Evolutionary conservation across 2,329 filamentous ascomycete genomes (phyloP).

Genomic region (Claviceps pusilla): DNA sequence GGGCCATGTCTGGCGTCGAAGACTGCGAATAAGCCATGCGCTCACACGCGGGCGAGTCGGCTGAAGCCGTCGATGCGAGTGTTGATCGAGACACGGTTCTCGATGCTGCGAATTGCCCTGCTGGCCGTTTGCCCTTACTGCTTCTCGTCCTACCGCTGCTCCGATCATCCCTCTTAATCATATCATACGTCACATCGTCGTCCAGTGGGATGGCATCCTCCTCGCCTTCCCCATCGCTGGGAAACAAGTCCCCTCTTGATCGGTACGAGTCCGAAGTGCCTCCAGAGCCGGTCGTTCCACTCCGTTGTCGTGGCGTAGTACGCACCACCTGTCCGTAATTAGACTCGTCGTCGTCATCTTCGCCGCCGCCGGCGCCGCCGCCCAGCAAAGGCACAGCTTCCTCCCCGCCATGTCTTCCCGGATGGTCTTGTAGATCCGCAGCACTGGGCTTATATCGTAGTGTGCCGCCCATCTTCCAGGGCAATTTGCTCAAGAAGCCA

Average conservation of each 20-base stretch:
- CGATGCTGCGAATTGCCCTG: slow-evolving; percentile 21
- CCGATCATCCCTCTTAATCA: slow-evolving; percentile 63
- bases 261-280: slow-evolving; percentile 75
- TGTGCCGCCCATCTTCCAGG: slow-evolving; percentile 71
- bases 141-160: slow-evolving; percentile 43
- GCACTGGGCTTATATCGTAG: slow-evolving; percentile 81
- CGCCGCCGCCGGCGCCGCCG: slow-evolving; percentile 11
- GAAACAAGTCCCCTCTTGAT: slow-evolving; percentile 79
- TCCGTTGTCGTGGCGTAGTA: slow-evolving; percentile 40
- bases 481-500: slow-evolving; percentile 69
- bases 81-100: slow-evolving; percentile 46
- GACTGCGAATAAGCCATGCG: slow-evolving; percentile 16
- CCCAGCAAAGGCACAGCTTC: slow-evolving; percentile 58
- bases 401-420: slow-evolving; percentile 35
- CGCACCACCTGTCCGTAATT: slow-evolving; percentile 14
- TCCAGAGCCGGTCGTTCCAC: slow-evolving; percentile 63
- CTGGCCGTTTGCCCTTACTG: slow-evolving; percentile 43
- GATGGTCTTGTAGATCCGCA: slow-evolving; percentile 79
- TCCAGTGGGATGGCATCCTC: slow-evolving; percentile 87
- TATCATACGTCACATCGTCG: slow-evolving; percentile 76
- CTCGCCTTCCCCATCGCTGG: slow-evolving; percentile 70
- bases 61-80: slow-evolving; percentile 29
- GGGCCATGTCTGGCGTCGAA: slow-evolving; percentile 22
- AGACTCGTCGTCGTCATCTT: slow-evolving; percentile 15
- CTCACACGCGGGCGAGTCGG: slow-evolving; percentile 15